A percentile compares a stretch with the other conserved stretches of the same genome.
Conservation (phyloP, 495 filamentous ascomycete genomes). For the Saxophila tyrrhenica region DNA sequence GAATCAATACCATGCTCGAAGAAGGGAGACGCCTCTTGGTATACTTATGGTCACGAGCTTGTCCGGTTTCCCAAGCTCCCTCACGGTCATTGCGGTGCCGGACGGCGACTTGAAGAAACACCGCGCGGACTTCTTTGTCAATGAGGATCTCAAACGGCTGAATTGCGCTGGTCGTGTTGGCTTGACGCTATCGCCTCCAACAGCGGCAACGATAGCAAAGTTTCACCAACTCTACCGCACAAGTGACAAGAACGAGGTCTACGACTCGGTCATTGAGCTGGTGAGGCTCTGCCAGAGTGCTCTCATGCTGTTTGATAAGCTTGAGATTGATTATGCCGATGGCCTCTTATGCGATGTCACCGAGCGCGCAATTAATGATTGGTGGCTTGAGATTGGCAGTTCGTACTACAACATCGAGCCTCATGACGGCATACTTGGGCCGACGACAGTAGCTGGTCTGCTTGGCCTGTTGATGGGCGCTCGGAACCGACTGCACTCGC, state of each 20-base stretch:
- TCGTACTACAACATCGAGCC: slow-evolving; percentile 87
- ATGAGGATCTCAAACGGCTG: slow-evolving; percentile 84
- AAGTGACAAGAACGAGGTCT: slow-evolving; percentile 65
- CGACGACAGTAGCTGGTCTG: slow-evolving; percentile 81
- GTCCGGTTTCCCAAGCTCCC: slow-evolving; percentile 72
- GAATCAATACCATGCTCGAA: slow-evolving; percentile 67
- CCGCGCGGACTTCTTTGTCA: slow-evolving; percentile 80
- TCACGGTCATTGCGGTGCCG: slow-evolving; percentile 81
- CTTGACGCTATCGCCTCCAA: slow-evolving; percentile 63
- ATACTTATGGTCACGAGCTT: slow-evolving; percentile 90
- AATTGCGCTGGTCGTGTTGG: slow-evolving; percentile 85
- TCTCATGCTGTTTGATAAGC: slow-evolving; percentile 73
- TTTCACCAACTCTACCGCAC: slow-evolving; percentile 85
- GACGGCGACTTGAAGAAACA: slow-evolving; percentile 75
- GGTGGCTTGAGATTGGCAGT: slow-evolving; percentile 91
- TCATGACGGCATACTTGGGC: slow-evolving; percentile 79
- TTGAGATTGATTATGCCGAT: slow-evolving; percentile 83
- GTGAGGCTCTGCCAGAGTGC: slow-evolving; percentile 90
- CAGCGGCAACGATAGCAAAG: slow-evolving; percentile 73
- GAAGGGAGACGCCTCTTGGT: slow-evolving; percentile 71
- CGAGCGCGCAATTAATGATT: slow-evolving; percentile 79
- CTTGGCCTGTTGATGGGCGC: slow-evolving; percentile 82
- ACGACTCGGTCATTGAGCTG: slow-evolving; percentile 69
- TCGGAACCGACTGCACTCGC: slow-evolving; percentile 71
- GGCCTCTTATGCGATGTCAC: slow-evolving; percentile 88